Percentiles rank a stretch among this genome's conserved stretches.
phyloP scores from a whole-genome alignment of 495 filamentous ascomycete genomes.

The Platismatia glauca region DNA sequence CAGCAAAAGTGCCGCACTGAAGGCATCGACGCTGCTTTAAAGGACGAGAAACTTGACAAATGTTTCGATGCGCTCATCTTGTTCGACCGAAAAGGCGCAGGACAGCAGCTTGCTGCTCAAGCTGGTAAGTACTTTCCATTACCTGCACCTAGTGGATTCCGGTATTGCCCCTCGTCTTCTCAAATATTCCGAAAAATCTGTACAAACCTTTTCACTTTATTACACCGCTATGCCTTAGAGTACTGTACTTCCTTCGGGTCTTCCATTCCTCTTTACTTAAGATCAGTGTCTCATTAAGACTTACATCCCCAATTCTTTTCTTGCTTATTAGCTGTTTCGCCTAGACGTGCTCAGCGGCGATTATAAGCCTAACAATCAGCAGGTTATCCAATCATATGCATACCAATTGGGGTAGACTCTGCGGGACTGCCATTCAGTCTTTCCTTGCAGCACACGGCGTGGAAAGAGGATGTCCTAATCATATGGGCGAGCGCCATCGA shows the following conservation, averaged over 20 bases:
- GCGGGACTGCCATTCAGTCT: conserved; percentile 23
- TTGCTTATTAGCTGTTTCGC: neutral
- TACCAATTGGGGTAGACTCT: conserved; percentile 23
- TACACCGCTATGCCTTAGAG: no score
- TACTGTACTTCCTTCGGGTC: no score
- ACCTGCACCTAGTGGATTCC: neutral
- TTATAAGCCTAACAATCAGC: neutral
- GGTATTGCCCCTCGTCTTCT: neutral
- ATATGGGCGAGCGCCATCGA: conserved; percentile 30
- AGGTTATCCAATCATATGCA: conserved; percentile 28
- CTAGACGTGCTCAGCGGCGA: neutral
- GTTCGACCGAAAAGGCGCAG: conserved; percentile 23
- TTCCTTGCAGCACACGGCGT: conserved; percentile 25
- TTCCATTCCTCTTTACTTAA: no score
- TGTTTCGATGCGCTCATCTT: conserved; percentile 21
- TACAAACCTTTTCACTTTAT: no score
- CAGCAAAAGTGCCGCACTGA: conserved; percentile 16
- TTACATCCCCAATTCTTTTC: neutral
- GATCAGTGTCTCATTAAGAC: neutral
- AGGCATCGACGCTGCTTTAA: conserved; percentile 27
- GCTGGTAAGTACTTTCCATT: conserved; percentile 14
- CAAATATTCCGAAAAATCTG: neutral
- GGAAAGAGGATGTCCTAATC: conserved; percentile 22
- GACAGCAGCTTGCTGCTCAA: conserved; percentile 26
- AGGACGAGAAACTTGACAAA: neutral